These are phyloP conservation scores for Trichoderma lentiforme DNA, from an alignment of 2,329 filamentous ascomycete genomes.

Conservation along the genomic window DNA sequence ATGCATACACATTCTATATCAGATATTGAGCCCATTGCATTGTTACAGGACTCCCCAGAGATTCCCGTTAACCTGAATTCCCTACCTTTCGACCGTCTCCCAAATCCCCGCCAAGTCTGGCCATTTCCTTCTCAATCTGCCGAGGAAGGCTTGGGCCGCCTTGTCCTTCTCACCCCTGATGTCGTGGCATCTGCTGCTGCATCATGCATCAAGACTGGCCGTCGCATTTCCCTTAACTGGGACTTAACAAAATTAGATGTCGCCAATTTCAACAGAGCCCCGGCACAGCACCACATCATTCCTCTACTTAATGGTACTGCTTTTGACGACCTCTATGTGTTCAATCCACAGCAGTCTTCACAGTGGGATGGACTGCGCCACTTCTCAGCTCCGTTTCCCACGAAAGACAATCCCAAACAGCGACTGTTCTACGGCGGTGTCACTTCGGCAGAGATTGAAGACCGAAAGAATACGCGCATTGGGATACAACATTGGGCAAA, in stretches of 20 bases:
- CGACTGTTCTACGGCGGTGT: not conserved
- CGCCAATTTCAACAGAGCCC: not conserved
- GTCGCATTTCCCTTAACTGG: not conserved
- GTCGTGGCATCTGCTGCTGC: not conserved
- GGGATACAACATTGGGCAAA: not conserved
- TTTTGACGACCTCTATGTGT: not conserved
- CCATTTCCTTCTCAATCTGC: not conserved
- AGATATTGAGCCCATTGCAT: not conserved
- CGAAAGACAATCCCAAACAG: not conserved
- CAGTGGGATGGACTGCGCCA: not conserved
- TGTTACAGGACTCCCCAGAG: not conserved
- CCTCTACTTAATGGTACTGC: not conserved
- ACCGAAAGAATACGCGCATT: not conserved
- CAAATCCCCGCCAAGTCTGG: not conserved
- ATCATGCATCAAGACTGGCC: not conserved
- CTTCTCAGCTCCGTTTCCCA: not conserved
- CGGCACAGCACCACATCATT: not conserved
- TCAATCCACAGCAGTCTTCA: not conserved
- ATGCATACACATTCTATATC: not conserved
- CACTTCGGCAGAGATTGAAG: not conserved
- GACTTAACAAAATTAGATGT: not conserved
- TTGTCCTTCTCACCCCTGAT: not conserved
- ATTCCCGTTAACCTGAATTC: not conserved
- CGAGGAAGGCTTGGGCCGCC: not conserved
- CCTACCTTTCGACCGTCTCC: not conserved